Evolutionary conservation across 148 eudicot species (phyloP).

Genomic region (Rhododendron simsii): DNA sequence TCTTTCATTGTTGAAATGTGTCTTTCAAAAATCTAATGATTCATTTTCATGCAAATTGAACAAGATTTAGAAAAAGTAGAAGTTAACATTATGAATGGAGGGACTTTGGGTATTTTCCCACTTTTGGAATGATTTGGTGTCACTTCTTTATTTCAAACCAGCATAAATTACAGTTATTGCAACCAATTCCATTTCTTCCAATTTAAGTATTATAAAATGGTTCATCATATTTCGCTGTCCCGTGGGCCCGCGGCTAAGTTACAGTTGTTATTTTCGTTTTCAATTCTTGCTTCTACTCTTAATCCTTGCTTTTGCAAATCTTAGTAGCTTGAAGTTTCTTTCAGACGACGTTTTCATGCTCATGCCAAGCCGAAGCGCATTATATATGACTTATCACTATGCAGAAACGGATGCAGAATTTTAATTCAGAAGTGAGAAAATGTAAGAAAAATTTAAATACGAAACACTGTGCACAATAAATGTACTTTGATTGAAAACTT

Average conservation of each 20-base stretch:
- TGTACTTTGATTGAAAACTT: too few species aligned
- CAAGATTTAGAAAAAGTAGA: not conserved
- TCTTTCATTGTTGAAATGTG: not conserved
- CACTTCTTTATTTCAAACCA: not conserved
- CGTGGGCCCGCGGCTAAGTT: not conserved
- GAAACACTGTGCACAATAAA: too few species aligned
- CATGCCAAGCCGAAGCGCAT: too few species aligned
- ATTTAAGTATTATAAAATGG: not conserved
- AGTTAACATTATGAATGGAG: not conserved
- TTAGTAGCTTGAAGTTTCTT: too few species aligned
- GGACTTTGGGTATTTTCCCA: not conserved
- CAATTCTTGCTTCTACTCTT: too few species aligned
- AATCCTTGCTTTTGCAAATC: too few species aligned
- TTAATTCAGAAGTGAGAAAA: too few species aligned
- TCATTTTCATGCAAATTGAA: not conserved
- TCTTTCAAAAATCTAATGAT: not conserved
- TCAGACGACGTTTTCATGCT: too few species aligned
- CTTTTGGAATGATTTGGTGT: not conserved
- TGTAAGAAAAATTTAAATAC: too few species aligned
- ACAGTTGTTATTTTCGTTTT: too few species aligned
- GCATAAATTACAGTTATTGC: not conserved
- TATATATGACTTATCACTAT: too few species aligned
- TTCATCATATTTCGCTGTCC: not conserved
- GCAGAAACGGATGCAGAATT: too few species aligned
- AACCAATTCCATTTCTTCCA: not conserved